phyloP scores from a whole-genome alignment of 148 eudicot genomes.

The Persicaria tinctoria region DNA sequence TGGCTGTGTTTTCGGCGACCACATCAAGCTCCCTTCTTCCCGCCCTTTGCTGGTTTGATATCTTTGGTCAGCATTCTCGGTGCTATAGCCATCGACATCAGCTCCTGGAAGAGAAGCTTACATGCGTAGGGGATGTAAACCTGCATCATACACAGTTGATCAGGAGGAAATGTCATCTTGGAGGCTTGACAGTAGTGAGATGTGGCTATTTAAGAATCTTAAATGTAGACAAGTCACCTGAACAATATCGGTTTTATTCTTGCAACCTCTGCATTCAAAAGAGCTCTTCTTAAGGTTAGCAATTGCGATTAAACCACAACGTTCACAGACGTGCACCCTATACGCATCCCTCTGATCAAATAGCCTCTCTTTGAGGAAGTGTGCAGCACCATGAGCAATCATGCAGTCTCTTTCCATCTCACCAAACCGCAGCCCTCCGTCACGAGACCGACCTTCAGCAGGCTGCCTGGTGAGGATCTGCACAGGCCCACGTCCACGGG shows the following conservation, averaged over 20 bases:
- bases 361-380: constrained; percentile 88
- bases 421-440: constrained; percentile 94
- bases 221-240: constrained; percentile 40
- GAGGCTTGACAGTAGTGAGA: not conserved
- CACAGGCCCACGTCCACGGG: constrained; percentile 97
- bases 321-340: constrained; percentile 90
- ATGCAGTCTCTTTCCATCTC: constrained; percentile 99
- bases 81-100: constrained; percentile 98
- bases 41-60: constrained; percentile 50
- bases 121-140: constrained; percentile 96
- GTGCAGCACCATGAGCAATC: constrained; percentile 99
- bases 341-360: constrained; percentile 98
- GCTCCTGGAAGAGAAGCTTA: constrained; percentile 94
- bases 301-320: constrained; percentile 86
- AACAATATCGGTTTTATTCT: constrained; percentile 89
- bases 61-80: constrained; percentile 97
- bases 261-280: constrained; percentile 95
- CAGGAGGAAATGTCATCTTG: not conserved
- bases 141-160: constrained; percentile 25
- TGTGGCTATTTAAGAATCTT: not conserved
- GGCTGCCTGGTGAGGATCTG: constrained; percentile 97
- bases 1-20: not conserved
- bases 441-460: constrained; percentile 97
- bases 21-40: constrained; percentile 53
- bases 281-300: constrained; percentile 92